phyloP scores from a whole-genome alignment of 208 protist genomes.

The Leishmania tarentolae region DNA sequence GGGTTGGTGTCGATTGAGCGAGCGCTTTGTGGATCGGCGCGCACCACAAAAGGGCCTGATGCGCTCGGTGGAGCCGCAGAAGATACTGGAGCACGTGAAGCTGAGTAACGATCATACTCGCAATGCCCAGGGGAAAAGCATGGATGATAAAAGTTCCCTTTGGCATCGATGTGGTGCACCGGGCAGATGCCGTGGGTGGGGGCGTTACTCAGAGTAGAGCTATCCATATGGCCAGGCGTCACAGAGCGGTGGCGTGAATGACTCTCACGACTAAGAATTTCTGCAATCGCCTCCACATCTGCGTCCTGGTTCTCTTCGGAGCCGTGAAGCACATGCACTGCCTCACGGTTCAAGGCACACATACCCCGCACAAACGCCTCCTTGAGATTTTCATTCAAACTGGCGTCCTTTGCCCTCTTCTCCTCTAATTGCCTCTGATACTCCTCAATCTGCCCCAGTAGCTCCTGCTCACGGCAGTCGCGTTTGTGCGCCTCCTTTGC shows the following conservation, averaged over 20 bases:
- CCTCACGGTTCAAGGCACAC: constrained; percentile 90
- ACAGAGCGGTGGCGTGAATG: constrained; percentile 8
- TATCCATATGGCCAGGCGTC: constrained; percentile 7
- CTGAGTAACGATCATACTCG: constrained; percentile 3
- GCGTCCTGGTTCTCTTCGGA: constrained; percentile 32
- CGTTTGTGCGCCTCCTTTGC: constrained; percentile 24
- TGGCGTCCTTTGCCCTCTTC: constrained; percentile 42
- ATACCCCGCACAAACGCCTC: constrained; percentile 86
- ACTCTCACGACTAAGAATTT: constrained; percentile 47
- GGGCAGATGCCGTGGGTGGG: constrained; percentile 38
- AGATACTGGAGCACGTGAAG: constrained; percentile 3
- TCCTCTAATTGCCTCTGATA: constrained; percentile 30
- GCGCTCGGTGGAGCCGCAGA: constrained; percentile 3
- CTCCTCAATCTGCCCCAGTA: constrained; percentile 43
- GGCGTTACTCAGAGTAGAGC: neutral
- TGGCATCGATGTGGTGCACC: constrained; percentile 41
- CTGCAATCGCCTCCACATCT: constrained; percentile 52
- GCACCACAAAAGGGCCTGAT: constrained; percentile 72
- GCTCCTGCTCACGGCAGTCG: constrained; percentile 49
- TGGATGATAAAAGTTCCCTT: constrained; percentile 61
- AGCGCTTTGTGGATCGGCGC: constrained; percentile 37
- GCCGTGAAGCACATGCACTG: constrained; percentile 80
- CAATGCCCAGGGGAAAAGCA: constrained; percentile 65
- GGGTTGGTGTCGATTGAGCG: constrained; percentile 17
- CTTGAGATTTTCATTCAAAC: constrained; percentile 69